phyloP scores from a whole-genome alignment of 495 filamentous ascomycete species.

The Xylaria cubensis region DNA sequence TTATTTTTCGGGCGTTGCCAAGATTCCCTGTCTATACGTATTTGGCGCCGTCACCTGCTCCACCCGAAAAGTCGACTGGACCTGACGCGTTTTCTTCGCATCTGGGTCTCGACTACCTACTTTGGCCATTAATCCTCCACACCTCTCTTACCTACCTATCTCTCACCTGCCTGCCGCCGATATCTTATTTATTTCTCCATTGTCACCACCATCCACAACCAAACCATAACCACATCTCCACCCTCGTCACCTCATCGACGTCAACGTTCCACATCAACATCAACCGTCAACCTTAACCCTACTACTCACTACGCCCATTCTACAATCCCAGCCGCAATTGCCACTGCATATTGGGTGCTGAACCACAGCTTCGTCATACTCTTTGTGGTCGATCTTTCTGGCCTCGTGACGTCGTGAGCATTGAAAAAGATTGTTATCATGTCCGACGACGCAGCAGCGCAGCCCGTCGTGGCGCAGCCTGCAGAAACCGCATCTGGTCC shows the following conservation, averaged over 20 bases:
- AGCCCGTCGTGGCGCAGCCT: constrained; percentile 37
- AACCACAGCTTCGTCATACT: neutral
- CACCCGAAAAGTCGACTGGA: constrained; percentile 37
- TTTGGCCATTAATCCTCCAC: constrained; percentile 38
- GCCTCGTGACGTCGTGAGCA: constrained; percentile 28
- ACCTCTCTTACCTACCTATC: constrained; percentile 20
- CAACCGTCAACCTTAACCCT: neutral
- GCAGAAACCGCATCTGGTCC: constrained; percentile 19
- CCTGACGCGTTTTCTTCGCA: constrained; percentile 44
- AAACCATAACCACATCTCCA: constrained; percentile 12
- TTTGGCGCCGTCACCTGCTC: constrained; percentile 34
- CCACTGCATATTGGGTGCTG: neutral
- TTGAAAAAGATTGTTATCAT: constrained; percentile 31
- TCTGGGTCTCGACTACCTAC: constrained; percentile 24
- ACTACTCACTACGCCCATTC: neutral
- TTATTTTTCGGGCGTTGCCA: constrained; percentile 14
- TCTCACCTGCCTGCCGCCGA: constrained; percentile 1
- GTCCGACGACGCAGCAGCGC: constrained; percentile 41
- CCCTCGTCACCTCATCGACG: neutral
- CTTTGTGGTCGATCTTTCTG: constrained; percentile 5
- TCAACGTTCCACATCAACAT: neutral
- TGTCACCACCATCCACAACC: neutral
- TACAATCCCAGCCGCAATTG: neutral
- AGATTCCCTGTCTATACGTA: constrained; percentile 24
- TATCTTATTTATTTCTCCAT: constrained; percentile 6